Conservation (phyloP, 2,329 filamentous ascomycete genomes). For the Trichoderma atroviride region DNA sequence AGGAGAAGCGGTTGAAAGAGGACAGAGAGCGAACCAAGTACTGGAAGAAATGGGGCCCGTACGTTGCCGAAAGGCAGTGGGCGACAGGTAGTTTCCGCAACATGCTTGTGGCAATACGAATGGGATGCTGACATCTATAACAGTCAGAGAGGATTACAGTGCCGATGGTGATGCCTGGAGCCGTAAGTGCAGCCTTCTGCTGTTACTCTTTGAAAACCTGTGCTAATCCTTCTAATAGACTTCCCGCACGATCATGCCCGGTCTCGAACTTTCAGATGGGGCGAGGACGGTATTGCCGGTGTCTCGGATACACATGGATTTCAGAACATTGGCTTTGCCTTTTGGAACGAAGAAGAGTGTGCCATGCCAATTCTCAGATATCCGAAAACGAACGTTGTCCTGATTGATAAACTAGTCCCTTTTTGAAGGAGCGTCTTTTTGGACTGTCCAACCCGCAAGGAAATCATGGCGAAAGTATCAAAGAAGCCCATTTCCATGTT, state of each 20-base stretch:
- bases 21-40: conserved; percentile 83
- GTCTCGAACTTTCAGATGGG: conserved; percentile 89
- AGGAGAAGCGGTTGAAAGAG: conserved; percentile 87
- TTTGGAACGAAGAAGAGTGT: conserved; percentile 97
- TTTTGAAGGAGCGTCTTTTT: conserved; percentile 92
- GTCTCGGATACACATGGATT: conserved; percentile 88
- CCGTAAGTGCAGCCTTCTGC: conserved; percentile 60
- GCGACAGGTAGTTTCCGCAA: conserved; percentile 67
- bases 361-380: conserved; percentile 19
- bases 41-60: conserved; percentile 98
- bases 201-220: not conserved
- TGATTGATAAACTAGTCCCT: conserved; percentile 63
- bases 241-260: conserved; percentile 92
- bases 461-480: conserved; percentile 96
- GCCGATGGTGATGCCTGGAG: conserved; percentile 94
- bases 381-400: conserved; percentile 37
- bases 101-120: not conserved
- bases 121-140: conserved; percentile 31
- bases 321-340: conserved; percentile 92
- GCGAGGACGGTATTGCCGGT: conserved; percentile 94
- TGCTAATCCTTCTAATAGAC: conserved; percentile 54
- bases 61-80: conserved; percentile 93
- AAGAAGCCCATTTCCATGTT: conserved; percentile 93
- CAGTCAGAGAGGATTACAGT: conserved; percentile 86
- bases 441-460: conserved; percentile 95